A percentile compares a stretch with the other conserved stretches of the same genome.
Evolutionary conservation across 2,329 filamentous ascomycete species (phyloP).

Genomic region (Botrytis sinoallii): DNA sequence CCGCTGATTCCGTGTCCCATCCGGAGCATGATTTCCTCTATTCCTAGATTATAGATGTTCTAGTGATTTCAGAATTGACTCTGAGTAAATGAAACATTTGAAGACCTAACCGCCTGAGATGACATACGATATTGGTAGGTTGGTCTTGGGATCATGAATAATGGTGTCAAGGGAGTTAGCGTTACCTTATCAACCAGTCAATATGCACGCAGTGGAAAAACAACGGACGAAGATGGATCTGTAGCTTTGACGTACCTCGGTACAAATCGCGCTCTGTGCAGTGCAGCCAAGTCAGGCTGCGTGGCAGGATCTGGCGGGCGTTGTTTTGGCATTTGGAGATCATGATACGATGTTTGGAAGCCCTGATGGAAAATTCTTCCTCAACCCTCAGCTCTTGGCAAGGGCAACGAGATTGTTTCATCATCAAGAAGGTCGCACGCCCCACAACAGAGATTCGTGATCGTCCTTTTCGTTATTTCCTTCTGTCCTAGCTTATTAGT

Average conservation of each 20-base stretch:
- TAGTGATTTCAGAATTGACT: background rate
- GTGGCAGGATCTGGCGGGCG: slow-evolving; percentile 10
- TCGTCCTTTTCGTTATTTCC: background rate
- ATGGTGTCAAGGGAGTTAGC: background rate
- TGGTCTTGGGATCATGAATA: slow-evolving; percentile 4
- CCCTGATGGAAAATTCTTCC: background rate
- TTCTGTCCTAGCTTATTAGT: background rate
- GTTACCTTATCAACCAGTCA: background rate
- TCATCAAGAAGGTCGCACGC: background rate
- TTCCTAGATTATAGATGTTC: background rate
- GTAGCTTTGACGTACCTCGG: slow-evolving; percentile 12
- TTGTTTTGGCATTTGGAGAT: background rate
- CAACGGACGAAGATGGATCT: background rate
- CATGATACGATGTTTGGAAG: slow-evolving; percentile 8
- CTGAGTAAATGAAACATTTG: background rate
- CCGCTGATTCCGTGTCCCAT: background rate
- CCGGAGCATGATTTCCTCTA: background rate
- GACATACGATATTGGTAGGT: background rate
- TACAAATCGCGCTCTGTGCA: slow-evolving; percentile 1
- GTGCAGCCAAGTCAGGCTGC: slow-evolving; percentile 1
- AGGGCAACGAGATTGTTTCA: slow-evolving; percentile 2
- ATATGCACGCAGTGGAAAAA: background rate
- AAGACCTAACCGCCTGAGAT: background rate
- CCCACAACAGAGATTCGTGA: slow-evolving; percentile 4
- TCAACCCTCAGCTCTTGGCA: slow-evolving; percentile 1